Conservation (phyloP, 768 basidiomycete species). For the Russula griseocarnosa region DNA sequence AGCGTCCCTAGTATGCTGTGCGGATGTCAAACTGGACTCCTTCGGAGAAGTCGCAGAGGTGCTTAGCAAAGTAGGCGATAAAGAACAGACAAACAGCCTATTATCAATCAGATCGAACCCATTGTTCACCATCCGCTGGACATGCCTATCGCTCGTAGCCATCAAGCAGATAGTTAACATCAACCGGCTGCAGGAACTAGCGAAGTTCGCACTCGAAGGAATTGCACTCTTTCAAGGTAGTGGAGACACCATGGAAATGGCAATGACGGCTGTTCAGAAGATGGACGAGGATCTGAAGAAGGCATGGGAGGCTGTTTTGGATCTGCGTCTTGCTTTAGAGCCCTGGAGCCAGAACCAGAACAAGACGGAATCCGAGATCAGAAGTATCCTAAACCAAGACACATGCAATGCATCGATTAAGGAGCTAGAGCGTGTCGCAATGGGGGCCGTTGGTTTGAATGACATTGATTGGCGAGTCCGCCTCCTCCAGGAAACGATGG, state of each 20-base stretch:
- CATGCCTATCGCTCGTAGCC: background rate
- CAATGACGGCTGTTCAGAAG: background rate
- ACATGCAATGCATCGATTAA: background rate
- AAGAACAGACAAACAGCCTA: background rate
- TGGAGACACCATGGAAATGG: background rate
- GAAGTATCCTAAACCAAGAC: background rate
- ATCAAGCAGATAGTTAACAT: background rate
- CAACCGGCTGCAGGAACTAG: background rate
- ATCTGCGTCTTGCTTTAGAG: conserved; percentile 1
- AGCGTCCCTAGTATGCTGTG: background rate
- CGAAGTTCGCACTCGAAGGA: background rate
- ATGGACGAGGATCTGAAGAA: background rate
- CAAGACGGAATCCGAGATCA: background rate
- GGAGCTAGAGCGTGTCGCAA: background rate
- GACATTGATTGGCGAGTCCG: background rate
- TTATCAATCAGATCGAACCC: background rate
- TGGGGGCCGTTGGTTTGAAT: background rate
- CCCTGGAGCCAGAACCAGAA: background rate
- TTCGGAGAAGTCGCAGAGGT: background rate
- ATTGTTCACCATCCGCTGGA: background rate
- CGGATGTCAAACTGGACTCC: background rate
- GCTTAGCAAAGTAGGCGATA: background rate
- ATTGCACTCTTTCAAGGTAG: background rate
- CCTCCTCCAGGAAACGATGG: conserved; percentile 2
- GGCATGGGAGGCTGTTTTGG: background rate